Evolutionary conservation across 371 early-diverging fungal genomes (phyloP).

Genomic region (Amoeboaphelidium protococcarum): DNA sequence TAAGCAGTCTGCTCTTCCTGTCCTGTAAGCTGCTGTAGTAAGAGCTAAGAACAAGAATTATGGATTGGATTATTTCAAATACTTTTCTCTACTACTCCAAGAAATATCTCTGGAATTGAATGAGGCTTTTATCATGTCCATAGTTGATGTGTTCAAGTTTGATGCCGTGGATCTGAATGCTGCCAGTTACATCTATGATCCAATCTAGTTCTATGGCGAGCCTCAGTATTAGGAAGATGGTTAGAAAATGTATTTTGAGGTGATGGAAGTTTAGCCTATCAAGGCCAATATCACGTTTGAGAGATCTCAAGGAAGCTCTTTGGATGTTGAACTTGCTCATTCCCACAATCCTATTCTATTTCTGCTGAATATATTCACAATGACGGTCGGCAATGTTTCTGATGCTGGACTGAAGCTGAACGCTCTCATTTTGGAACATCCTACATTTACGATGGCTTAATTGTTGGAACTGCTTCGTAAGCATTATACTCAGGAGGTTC

Average conservation of each 20-base stretch:
- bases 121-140: conserved; percentile 55
- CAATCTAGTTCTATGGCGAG: background rate
- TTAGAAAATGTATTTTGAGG: conserved; percentile 70
- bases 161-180: conserved; percentile 6
- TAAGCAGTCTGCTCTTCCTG: conserved; percentile 15
- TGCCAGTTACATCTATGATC: background rate
- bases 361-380: conserved; percentile 5
- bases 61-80: conserved; percentile 71
- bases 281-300: conserved; percentile 76
- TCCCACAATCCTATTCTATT: conserved; percentile 1
- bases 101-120: conserved; percentile 75
- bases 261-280: conserved; percentile 75
- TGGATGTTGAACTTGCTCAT: conserved; percentile 17
- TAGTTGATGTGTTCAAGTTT: conserved; percentile 58
- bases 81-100: conserved; percentile 61
- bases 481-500: conserved; percentile 67
- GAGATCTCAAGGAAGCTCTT: conserved; percentile 41
- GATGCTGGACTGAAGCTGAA: conserved; percentile 70
- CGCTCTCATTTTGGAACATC: conserved; percentile 67
- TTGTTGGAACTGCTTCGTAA: conserved; percentile 43
- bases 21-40: conserved; percentile 30
- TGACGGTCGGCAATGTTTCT: conserved; percentile 88
- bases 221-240: conserved; percentile 15
- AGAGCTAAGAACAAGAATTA: conserved; percentile 55
- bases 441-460: conserved; percentile 43